Base-by-base conservation (phyloP, 805 yeast genomes). In the Vanderwaltozyma polyspora region DNA sequence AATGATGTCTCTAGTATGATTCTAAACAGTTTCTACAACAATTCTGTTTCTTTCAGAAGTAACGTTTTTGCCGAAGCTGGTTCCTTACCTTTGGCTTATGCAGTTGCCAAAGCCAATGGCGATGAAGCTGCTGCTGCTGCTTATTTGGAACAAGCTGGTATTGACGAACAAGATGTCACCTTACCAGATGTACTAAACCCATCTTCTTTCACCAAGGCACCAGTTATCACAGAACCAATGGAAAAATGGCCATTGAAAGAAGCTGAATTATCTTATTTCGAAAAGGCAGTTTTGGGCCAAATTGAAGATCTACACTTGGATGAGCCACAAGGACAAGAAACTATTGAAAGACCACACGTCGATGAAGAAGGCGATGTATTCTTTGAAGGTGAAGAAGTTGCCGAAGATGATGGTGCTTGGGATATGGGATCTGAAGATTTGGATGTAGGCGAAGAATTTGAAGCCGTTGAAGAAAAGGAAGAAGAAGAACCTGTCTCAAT, bases 51-150 rank as follows among this genome's bases (percentile, higher is more conserved):
- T 49, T 74, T 79, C 53, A 76, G 95, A 55, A 73, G 87, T 26
- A 67, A 72, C 45, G 73, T 80, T 11, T 77, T 82, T 46, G 71
- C 79, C 33, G 75, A 79, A 46, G 76, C 81, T 33, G 95, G 95
- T 26, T 68, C 87, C 60, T 63, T 71, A 33, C 86, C 97, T 6
- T 70, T 93, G 49, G 98, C 97, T 3, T 93, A 87, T 57, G 82
- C 95, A 10, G 71, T 86, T 42, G 96, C 98, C 16, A 83, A 81
- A 57, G 67, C 91, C 19, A 82, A 78, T 46, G 95, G 95, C 3
- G 69, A 86, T 42, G 73, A 68, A 26, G 86, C 75, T 19, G 63
- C 79, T 36, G 95, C 95, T 18, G 72, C 74, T 31, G 69, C 74
- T 35, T 79, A 83, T 37, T 62, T 85, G 45, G 72, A 70, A 28